These are phyloP conservation scores for Leishmania tropica DNA, from an alignment of 208 protist genomes.

Conservation along the genomic window DNA sequence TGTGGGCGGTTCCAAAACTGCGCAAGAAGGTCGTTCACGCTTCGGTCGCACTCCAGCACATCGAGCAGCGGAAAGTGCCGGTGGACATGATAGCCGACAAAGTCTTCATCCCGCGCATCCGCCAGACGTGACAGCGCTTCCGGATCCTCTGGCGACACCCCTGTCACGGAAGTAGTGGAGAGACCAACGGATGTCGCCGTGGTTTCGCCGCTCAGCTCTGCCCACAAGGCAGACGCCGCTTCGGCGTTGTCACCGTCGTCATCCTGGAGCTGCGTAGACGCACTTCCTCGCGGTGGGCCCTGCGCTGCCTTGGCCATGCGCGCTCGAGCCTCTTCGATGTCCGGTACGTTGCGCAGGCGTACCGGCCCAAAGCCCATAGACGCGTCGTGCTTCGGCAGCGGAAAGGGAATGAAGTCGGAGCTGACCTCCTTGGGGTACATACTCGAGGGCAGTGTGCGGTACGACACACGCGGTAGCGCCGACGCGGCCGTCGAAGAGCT, in stretches of 20 bases:
- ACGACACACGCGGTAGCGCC: conserved; percentile 23
- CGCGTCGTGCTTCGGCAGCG: conserved; percentile 82
- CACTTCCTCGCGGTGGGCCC: neutral
- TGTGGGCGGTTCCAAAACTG: conserved; percentile 74
- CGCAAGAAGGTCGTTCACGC: conserved; percentile 61
- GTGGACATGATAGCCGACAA: conserved; percentile 60
- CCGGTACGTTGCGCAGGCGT: conserved; percentile 75
- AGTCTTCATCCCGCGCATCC: conserved; percentile 13
- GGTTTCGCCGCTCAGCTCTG: conserved; percentile 4
- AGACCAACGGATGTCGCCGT: neutral
- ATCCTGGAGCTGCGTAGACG: conserved; percentile 4
- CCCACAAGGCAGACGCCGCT: conserved; percentile 9
- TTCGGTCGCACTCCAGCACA: conserved; percentile 72
- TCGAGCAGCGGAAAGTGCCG: conserved; percentile 71
- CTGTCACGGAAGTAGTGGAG: neutral
- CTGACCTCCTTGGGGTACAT: conserved; percentile 73
- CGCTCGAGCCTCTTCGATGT: conserved; percentile 56
- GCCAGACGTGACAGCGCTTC: neutral
- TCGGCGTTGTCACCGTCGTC: neutral
- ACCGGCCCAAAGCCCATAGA: conserved; percentile 80
- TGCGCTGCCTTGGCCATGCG: conserved; percentile 26
- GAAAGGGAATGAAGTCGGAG: conserved; percentile 81
- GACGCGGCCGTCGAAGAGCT: neutral
- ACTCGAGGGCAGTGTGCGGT: conserved; percentile 47
- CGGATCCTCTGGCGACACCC: neutral